Percentiles rank a stretch among this genome's conserved stretches.
phyloP scores from a whole-genome alignment of 345 rosid genomes.

The Odontarrhena argentea region DNA sequence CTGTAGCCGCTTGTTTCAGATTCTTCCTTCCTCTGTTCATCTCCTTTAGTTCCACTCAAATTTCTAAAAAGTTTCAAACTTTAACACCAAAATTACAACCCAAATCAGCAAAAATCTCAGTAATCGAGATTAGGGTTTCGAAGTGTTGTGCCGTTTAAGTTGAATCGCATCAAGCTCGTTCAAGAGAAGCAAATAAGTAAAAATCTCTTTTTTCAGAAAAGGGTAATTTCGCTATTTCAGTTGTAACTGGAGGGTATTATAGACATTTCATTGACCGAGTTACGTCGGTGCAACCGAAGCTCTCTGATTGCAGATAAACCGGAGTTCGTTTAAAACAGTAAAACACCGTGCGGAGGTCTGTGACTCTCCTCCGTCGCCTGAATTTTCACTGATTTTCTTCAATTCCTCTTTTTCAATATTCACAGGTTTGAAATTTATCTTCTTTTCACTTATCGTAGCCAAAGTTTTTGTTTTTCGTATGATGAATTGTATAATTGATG shows the following conservation, averaged over 20 bases:
- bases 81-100: neutral
- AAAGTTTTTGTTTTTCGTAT: slow-evolving; percentile 6
- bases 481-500: slow-evolving; percentile 7
- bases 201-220: neutral
- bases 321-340: slow-evolving; percentile 24
- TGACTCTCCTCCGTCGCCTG: slow-evolving; percentile 42
- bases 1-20: slow-evolving; percentile 72
- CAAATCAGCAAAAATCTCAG: neutral
- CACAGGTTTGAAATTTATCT: slow-evolving; percentile 26
- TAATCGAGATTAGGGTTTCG: slow-evolving; percentile 40
- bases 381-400: slow-evolving; percentile 14
- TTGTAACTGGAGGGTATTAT: neutral
- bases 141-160: slow-evolving; percentile 24
- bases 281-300: slow-evolving; percentile 27
- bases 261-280: neutral
- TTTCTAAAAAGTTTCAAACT: neutral
- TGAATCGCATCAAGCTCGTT: slow-evolving; percentile 6
- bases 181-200: neutral
- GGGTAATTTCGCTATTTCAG: slow-evolving; percentile 3
- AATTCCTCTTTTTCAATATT: slow-evolving; percentile 6
- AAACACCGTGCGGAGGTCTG: slow-evolving; percentile 30
- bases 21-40: slow-evolving; percentile 92
- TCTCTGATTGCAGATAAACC: slow-evolving; percentile 33
- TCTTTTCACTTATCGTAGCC: neutral
- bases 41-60: slow-evolving; percentile 14